Conservation (phyloP, 2,329 filamentous ascomycete species). For the Aspergillus sclerotialis region DNA sequence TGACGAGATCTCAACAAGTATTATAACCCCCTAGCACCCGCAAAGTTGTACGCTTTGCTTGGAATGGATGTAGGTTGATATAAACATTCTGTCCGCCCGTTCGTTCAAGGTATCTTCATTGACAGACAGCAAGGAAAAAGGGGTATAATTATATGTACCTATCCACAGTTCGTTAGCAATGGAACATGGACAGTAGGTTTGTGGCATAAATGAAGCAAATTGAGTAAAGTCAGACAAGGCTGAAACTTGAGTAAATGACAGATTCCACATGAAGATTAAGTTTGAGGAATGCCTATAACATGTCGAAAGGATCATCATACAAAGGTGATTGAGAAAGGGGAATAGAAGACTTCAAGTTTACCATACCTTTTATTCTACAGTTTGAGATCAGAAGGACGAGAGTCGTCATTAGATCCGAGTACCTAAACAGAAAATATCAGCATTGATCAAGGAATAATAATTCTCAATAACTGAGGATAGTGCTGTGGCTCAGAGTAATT, state of each 20-base stretch:
- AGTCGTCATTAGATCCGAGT: background rate
- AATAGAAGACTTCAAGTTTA: slow-evolving; percentile 3
- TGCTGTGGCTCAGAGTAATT: slow-evolving; percentile 47
- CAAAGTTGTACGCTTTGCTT: slow-evolving; percentile 58
- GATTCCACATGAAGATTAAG: slow-evolving; percentile 59
- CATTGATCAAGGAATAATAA: slow-evolving; percentile 3
- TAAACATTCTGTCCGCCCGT: slow-evolving; percentile 61
- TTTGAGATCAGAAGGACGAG: background rate
- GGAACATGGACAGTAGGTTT: slow-evolving; percentile 11
- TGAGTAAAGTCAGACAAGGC: slow-evolving; percentile 55
- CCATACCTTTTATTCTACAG: slow-evolving; percentile 40
- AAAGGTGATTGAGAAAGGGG: slow-evolving; percentile 17
- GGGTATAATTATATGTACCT: slow-evolving; percentile 24
- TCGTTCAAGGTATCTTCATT: slow-evolving; percentile 61
- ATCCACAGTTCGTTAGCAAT: slow-evolving; percentile 24
- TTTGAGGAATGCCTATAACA: slow-evolving; percentile 63
- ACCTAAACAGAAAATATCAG: slow-evolving; percentile 3
- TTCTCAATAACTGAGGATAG: slow-evolving; percentile 4
- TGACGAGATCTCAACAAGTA: slow-evolving; percentile 66
- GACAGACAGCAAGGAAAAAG: slow-evolving; percentile 16
- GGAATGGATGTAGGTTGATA: slow-evolving; percentile 44
- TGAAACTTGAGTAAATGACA: slow-evolving; percentile 58
- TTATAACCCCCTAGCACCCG: slow-evolving; percentile 45
- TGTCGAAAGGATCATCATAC: slow-evolving; percentile 57
- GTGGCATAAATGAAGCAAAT: slow-evolving; percentile 11